Evolutionary conservation across 2,329 filamentous ascomycete species (phyloP).

Genomic region (Epicoccum nigrum): DNA sequence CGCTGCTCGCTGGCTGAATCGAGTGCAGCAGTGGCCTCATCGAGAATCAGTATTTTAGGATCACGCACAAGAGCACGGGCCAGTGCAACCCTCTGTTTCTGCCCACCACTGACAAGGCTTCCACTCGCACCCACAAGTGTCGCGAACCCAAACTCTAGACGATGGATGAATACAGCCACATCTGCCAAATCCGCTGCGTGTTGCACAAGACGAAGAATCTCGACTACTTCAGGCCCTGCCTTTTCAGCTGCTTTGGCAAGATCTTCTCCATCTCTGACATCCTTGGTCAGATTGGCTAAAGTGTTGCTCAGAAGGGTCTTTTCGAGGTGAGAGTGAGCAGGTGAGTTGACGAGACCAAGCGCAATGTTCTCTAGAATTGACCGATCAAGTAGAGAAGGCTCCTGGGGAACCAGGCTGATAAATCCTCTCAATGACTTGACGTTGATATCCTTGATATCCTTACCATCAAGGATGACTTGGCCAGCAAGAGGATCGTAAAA

Average conservation of each 20-base stretch:
- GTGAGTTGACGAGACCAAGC: constrained; percentile 55
- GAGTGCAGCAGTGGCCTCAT: constrained; percentile 67
- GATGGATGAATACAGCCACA: constrained; percentile 61
- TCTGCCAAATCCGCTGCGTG: constrained; percentile 64
- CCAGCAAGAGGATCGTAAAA: constrained; percentile 56
- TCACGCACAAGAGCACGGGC: constrained; percentile 62
- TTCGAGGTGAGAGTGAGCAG: constrained; percentile 50
- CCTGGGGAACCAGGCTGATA: constrained; percentile 57
- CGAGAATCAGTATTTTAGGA: constrained; percentile 64
- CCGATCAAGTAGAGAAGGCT: constrained; percentile 58
- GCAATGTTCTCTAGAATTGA: constrained; percentile 62
- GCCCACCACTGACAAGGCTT: constrained; percentile 62
- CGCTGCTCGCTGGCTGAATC: constrained; percentile 64
- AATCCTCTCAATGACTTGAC: constrained; percentile 44
- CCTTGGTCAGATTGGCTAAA: constrained; percentile 59
- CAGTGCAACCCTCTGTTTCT: constrained; percentile 65
- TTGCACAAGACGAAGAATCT: constrained; percentile 60
- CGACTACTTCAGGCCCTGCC: constrained; percentile 31
- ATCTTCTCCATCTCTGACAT: constrained; percentile 59
- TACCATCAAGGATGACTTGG: constrained; percentile 64
- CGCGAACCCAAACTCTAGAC: constrained; percentile 57
- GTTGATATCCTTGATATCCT: constrained; percentile 47
- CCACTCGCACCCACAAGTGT: constrained; percentile 61
- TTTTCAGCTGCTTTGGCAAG: constrained; percentile 40
- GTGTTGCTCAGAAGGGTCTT: constrained; percentile 56